Evolutionary conservation across 2,329 filamentous ascomycete genomes (phyloP).

Genomic region (Scedosporium boydii): DNA sequence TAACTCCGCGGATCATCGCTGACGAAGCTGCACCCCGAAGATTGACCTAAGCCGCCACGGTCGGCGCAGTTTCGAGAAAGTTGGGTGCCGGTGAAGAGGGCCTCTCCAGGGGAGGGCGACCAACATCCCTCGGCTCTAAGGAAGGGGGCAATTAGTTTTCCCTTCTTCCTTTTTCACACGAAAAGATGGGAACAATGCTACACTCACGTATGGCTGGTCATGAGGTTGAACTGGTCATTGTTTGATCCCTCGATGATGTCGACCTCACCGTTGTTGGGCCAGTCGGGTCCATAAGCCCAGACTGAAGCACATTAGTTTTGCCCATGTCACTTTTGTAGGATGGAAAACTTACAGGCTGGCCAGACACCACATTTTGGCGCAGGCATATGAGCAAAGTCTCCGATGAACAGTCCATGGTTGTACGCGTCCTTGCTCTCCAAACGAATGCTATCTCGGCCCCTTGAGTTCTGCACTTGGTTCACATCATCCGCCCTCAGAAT

Average conservation of each 20-base stretch:
- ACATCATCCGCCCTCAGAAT: conserved; percentile 23
- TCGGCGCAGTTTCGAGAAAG: conserved; percentile 13
- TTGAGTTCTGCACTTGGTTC: conserved; percentile 24
- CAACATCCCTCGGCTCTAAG: neutral
- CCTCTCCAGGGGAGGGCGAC: neutral
- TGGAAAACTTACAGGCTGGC: conserved; percentile 52
- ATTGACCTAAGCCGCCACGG: conserved; percentile 23
- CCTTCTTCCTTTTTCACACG: neutral
- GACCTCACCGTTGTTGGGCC: conserved; percentile 56
- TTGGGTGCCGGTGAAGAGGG: neutral
- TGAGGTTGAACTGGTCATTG: conserved; percentile 44
- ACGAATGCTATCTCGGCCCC: conserved; percentile 51
- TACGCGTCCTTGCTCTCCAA: conserved; percentile 56
- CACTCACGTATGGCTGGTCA: conserved; percentile 51
- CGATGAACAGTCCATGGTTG: conserved; percentile 58
- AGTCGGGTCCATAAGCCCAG: conserved; percentile 45
- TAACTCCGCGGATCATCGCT: conserved; percentile 36
- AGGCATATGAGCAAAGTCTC: conserved; percentile 68
- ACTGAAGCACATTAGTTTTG: conserved; percentile 20
- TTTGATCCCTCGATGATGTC: conserved; percentile 66
- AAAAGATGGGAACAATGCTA: neutral
- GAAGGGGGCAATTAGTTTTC: neutral
- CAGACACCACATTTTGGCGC: conserved; percentile 60
- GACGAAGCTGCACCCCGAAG: conserved; percentile 35
- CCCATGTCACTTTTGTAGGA: neutral